Evolutionary conservation across 495 filamentous ascomycete genomes (phyloP).

Genomic region (Annulohypoxylon stygium): DNA sequence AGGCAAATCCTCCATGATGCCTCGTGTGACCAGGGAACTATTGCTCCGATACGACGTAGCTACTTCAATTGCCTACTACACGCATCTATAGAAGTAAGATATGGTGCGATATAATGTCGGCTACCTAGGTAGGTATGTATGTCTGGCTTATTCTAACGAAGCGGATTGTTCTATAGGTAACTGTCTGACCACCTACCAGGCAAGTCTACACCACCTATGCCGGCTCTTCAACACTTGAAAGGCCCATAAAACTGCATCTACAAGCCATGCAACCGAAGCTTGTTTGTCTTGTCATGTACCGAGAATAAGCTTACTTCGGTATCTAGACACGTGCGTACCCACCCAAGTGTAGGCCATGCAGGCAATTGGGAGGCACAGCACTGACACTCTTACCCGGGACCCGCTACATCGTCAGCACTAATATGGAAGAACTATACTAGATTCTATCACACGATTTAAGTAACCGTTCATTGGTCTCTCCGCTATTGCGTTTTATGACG

Average conservation of each 20-base stretch:
- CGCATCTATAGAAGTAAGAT: background rate
- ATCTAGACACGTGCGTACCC: conserved; percentile 1
- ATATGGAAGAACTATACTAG: background rate
- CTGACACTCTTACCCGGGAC: background rate
- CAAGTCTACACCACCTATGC: background rate
- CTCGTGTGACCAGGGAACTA: background rate
- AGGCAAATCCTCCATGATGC: background rate
- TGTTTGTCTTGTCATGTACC: background rate
- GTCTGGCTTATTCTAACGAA: background rate
- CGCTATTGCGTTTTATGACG: conserved; percentile 7
- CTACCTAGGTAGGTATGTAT: background rate
- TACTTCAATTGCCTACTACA: background rate
- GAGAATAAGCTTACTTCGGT: background rate
- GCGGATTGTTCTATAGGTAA: background rate
- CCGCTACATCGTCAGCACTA: background rate
- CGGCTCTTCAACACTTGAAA: background rate
- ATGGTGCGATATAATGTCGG: background rate
- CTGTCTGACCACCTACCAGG: background rate
- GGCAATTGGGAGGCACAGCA: conserved; percentile 4
- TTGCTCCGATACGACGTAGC: background rate
- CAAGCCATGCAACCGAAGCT: background rate
- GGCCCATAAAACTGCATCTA: background rate
- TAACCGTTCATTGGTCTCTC: background rate
- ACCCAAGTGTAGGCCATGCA: background rate
- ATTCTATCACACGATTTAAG: background rate